phyloP scores from a whole-genome alignment of 116 monocot genomes.

The Cymodocea nodosa region DNA sequence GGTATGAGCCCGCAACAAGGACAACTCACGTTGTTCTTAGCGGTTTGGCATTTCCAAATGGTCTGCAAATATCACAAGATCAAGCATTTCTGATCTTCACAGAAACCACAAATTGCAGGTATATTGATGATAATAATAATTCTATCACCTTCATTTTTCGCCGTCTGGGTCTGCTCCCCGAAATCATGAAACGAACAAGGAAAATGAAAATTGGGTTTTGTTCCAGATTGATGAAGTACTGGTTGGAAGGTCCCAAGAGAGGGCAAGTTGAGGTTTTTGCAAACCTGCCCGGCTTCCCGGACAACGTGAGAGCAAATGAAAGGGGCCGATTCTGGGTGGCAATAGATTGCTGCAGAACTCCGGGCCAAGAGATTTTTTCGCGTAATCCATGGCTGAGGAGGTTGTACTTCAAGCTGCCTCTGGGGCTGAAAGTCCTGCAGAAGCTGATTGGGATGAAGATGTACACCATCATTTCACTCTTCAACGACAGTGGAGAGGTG shows the following conservation, averaged over 20 bases:
- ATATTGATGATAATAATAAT: too few species aligned
- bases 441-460: conserved; percentile 39
- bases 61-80: conserved; percentile 72
- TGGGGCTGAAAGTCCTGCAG: conserved; percentile 35
- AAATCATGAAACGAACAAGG: not conserved
- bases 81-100: conserved; percentile 65
- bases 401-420: conserved; percentile 73
- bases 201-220: not conserved
- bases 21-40: conserved; percentile 52
- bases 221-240: conserved; percentile 65
- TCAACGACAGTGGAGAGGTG: conserved; percentile 36
- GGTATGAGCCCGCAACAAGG: conserved; percentile 49
- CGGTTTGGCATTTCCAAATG: conserved; percentile 78
- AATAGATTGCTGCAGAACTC: conserved; percentile 78
- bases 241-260: conserved; percentile 46
- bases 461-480: conserved; percentile 56
- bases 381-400: conserved; percentile 59
- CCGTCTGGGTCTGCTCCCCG: not conserved
- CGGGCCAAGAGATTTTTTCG: conserved; percentile 41
- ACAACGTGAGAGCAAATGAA: conserved; percentile 59
- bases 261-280: conserved; percentile 53
- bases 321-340: conserved; percentile 85
- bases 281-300: conserved; percentile 77
- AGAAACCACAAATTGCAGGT: conserved; percentile 90
- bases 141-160: not conserved